Evolutionary conservation across 148 eudicot genomes (phyloP).

Genomic region (Dysphania ambrosioides): DNA sequence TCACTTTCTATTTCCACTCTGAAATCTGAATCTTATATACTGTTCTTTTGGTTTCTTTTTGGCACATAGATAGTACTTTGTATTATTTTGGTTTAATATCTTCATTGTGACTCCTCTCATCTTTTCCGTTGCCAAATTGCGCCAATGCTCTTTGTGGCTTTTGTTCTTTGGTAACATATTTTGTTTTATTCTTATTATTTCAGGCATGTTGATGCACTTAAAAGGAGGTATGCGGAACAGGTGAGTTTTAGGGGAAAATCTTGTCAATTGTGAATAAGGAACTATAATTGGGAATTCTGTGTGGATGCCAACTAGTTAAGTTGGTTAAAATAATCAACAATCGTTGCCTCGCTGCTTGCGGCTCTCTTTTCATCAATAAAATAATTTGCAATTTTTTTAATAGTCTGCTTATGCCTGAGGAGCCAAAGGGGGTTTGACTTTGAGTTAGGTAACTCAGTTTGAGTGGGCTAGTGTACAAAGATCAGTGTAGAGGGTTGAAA

Average conservation of each 20-base stretch:
- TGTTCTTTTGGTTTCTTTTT: constrained; percentile 7
- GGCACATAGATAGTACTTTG: too few species aligned
- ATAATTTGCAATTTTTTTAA: neutral
- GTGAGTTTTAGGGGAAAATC: constrained; percentile 29
- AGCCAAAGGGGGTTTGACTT: neutral
- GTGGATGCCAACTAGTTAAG: too few species aligned
- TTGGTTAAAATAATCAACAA: too few species aligned
- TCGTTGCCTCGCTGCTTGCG: too few species aligned
- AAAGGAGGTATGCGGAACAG: constrained; percentile 79
- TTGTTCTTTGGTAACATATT: constrained; percentile 3
- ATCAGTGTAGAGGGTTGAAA: neutral
- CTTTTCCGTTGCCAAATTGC: too few species aligned
- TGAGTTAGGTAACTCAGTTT: neutral
- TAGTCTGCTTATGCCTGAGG: neutral
- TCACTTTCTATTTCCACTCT: constrained; percentile 21
- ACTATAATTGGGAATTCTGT: neutral
- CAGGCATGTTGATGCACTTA: constrained; percentile 65
- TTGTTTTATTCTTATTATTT: constrained; percentile 20
- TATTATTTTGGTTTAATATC: too few species aligned
- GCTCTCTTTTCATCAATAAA: too few species aligned
- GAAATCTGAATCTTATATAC: neutral
- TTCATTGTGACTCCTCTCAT: too few species aligned
- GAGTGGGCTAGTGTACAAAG: neutral
- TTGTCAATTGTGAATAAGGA: neutral
- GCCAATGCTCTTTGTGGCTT: too few species aligned